These are phyloP conservation scores for Viridothelium virens DNA, from an alignment of 495 filamentous ascomycete genomes.

Conservation along the genomic window DNA sequence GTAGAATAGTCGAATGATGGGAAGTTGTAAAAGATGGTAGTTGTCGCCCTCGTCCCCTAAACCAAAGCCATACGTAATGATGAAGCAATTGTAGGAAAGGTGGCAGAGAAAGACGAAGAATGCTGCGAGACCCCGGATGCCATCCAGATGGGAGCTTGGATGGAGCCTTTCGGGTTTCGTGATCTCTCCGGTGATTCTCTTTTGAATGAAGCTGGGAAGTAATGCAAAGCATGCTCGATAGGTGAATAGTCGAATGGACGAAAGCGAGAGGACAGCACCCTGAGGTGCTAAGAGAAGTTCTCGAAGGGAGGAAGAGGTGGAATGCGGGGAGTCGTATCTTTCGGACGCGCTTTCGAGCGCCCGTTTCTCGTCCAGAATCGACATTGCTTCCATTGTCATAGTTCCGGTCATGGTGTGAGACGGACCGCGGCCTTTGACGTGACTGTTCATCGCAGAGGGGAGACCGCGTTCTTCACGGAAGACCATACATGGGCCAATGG, in stretches of 20 bases:
- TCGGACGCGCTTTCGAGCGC: not conserved
- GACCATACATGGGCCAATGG: not conserved
- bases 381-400: not conserved
- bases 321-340: not conserved
- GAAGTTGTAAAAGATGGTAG: slow-evolving; percentile 36
- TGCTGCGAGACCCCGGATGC: slow-evolving; percentile 23
- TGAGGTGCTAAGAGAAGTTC: not conserved
- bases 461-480: not conserved
- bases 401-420: not conserved
- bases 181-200: slow-evolving; percentile 6
- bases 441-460: not conserved
- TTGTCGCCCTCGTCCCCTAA: slow-evolving; percentile 21
- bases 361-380: slow-evolving; percentile 5
- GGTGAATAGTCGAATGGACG: not conserved
- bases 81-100: slow-evolving; percentile 25
- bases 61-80: slow-evolving; percentile 33
- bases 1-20: slow-evolving; percentile 39
- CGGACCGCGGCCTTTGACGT: not conserved
- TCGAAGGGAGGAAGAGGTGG: not conserved
- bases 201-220: slow-evolving; percentile 10
- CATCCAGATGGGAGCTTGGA: slow-evolving; percentile 23
- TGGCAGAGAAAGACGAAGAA: slow-evolving; percentile 29
- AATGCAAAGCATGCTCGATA: not conserved
- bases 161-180: not conserved
- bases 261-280: not conserved